Evolutionary conservation across 805 yeast genomes (phyloP), one percentile per base, ranked within the genome.

Genomic region (Priceomyces medius): DNA sequence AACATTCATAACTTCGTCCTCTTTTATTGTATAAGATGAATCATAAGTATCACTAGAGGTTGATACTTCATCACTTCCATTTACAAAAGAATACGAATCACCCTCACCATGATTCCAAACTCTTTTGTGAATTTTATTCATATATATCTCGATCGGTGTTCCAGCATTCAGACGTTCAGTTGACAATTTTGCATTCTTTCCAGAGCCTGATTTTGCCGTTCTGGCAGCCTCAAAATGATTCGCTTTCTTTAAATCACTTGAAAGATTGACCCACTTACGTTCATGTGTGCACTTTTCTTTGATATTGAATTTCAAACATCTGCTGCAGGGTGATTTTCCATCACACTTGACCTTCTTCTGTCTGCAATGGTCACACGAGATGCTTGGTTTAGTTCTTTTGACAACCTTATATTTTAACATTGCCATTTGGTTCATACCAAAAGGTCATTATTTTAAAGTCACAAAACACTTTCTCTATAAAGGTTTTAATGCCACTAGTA

Each of bases 1-100:
- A 1, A 64, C 63, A 32, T 63, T 31, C 26, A 23, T 23, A 8
- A 23, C 26, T 23, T 23, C 26, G 10, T 23, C 26, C 10, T 23
- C 26, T 10, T 23, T 10, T 10, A 23, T 8, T 10, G 7, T 23
- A 10, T 8, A 23, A n/a, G n/a, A n/a, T 23, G 26, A 23, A 10
- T 23, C 26, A 7, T 23, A 7, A 4, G 33, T 16, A 12, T 13
- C 37, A 18, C 17, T 34, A 3, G 19, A 23, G 10, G 10, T 7
- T 20, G 16, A 19, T 10, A 14, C n/a, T 8, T 18, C 20, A 13
- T 16, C 19, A 8, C 6, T 14, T 17, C 4, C 34, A 3, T 18
- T 8, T 18, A 13, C 4, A 8, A 31, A 14, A 18, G 20, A 8
- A n/a, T n/a, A n/a, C 16, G 12, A 18, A 3, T 31, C 34, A 17